phyloP scores from a whole-genome alignment of 1,139 yeast species.

The Taiozyma sp. region DNA sequence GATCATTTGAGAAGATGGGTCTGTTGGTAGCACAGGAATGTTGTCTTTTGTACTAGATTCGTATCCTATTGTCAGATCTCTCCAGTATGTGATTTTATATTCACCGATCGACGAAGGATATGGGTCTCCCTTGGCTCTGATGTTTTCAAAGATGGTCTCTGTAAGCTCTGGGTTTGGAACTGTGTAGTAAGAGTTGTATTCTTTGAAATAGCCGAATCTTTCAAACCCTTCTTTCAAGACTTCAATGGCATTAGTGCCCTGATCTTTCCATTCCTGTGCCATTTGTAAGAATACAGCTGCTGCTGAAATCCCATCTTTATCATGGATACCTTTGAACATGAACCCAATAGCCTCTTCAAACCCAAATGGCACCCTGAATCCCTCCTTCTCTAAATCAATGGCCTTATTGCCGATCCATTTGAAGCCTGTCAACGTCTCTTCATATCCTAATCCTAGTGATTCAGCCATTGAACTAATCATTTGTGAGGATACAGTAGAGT shows the following conservation, averaged over 20 bases:
- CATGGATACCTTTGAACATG: constrained; percentile 85
- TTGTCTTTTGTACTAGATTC: constrained; percentile 63
- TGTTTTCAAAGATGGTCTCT: constrained; percentile 46
- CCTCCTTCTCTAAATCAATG: constrained; percentile 59
- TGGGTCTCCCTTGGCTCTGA: constrained; percentile 30
- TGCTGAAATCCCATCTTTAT: constrained; percentile 91
- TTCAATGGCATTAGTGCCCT: constrained; percentile 31
- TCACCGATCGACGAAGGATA: constrained; percentile 30
- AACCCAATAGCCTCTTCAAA: constrained; percentile 96
- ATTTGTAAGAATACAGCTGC: constrained; percentile 75
- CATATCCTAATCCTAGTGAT: constrained; percentile 54
- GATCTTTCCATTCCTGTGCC: constrained; percentile 43
- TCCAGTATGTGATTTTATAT: constrained; percentile 58
- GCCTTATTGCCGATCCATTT: constrained; percentile 97
- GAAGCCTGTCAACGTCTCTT: constrained; percentile 90
- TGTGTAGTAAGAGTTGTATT: constrained; percentile 81
- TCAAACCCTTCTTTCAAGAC: constrained; percentile 55
- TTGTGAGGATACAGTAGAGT: constrained; percentile 91
- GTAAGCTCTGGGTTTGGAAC: constrained; percentile 51
- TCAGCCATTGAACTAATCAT: constrained; percentile 69
- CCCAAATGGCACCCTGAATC: constrained; percentile 77
- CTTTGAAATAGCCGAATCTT: constrained; percentile 76
- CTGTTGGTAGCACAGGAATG: constrained; percentile 64
- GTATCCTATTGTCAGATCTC: constrained; percentile 81
- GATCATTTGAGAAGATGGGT: constrained; percentile 79